These are phyloP conservation scores for Didymella pomorum DNA, from an alignment of 2,329 filamentous ascomycete genomes.

Conservation along the genomic window DNA sequence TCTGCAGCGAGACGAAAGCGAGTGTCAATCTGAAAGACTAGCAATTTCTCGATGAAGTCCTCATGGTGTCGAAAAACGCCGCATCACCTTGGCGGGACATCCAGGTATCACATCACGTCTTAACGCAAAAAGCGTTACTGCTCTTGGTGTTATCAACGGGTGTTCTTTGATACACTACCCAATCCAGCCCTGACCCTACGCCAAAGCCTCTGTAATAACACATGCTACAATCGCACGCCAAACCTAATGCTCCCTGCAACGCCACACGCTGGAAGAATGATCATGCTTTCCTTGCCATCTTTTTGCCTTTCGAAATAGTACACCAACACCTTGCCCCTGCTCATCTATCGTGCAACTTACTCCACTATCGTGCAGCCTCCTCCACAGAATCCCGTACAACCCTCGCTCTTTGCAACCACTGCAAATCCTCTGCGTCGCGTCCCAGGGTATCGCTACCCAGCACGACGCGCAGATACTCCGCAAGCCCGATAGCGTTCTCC, in stretches of 20 bases:
- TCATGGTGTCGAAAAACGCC: too few relatives aligned
- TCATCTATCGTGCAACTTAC: too few relatives aligned
- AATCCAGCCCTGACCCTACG: constrained; percentile 3
- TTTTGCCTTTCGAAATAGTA: background rate
- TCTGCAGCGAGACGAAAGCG: too few relatives aligned
- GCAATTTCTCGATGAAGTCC: too few relatives aligned
- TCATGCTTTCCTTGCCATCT: background rate
- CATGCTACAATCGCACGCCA: constrained; percentile 23
- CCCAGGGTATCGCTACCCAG: constrained; percentile 54
- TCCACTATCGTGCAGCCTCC: constrained; percentile 35
- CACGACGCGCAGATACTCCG: constrained; percentile 52
- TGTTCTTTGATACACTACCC: constrained; percentile 13
- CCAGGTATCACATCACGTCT: too few relatives aligned
- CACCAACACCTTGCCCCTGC: background rate
- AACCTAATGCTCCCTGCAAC: constrained; percentile 39
- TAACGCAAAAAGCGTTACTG: too few relatives aligned
- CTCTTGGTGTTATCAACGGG: background rate
- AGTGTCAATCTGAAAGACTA: too few relatives aligned
- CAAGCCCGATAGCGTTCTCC: constrained; percentile 59
- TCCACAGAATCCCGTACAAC: constrained; percentile 40
- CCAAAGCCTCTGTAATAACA: constrained; percentile 25
- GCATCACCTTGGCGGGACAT: too few relatives aligned
- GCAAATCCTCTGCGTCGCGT: constrained; percentile 46
- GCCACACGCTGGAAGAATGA: constrained; percentile 40
- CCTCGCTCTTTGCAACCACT: constrained; percentile 43